Evolutionary conservation across 1,284 basidiomycete species (phyloP), one percentile per base, ranked within the genome.

Genomic region (Sporisorium scitamineum): DNA sequence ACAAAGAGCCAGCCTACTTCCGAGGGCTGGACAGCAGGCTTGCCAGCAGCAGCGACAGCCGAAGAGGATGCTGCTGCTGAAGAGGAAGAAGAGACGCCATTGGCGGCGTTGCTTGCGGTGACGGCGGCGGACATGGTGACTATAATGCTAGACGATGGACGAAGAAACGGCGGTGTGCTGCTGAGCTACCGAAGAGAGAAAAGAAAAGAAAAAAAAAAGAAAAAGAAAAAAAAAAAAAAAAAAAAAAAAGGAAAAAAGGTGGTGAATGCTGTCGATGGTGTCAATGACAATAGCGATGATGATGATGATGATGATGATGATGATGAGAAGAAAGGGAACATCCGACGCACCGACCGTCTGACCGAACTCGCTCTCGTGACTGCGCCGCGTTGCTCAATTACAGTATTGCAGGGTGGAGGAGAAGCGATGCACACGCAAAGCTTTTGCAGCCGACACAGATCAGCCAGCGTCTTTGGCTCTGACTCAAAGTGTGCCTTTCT

Each of bases 1-100:
- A 86, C 84, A 47, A 86, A 86, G 26, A 84, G 80, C 84, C 84
- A 85, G 45, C 83, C 85, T 16, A 86, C 82, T 60, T 85, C 84
- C 44, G 80, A 74, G n/a, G 83, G 70, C 71, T 82, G 77, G 0
- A 79, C 75, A 48, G 77, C 64, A 5, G 75, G 69, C 54, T 76
- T 73, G 60, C 50, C 41, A 20, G 61, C 62, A 55, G 55, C 45
- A 29, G 57, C 61, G 29, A 66, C 58, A 16, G 58, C 65, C 20
- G 66, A 48, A 22, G 72, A 58, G 39, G 75, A 58, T 44, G 73
- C 55, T 42, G 62, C 54, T 39, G 58, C 52, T 20, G 42, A 39
- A 20, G 48, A 57, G 22, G 51, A 58, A 29, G 57, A 56, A 29
- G 61, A 53, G 26, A 66, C 53, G 50, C 52, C 48, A 31, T 53